These are phyloP conservation scores for Mucor lusitanicus DNA, from an alignment of 371 early-diverging fungal genomes.

Conservation along the genomic window DNA sequence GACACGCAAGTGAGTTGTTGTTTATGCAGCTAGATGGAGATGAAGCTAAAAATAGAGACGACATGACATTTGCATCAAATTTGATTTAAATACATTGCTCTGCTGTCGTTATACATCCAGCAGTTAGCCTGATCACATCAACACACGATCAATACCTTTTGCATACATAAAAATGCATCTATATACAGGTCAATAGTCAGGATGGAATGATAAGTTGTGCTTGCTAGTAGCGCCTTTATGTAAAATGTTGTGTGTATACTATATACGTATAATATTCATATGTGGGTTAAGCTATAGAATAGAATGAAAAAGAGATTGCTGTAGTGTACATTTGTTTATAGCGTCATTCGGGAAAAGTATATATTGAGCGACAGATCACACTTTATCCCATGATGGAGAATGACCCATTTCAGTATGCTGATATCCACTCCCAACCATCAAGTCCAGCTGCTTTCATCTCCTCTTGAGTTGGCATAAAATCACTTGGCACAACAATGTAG, in stretches of 20 bases:
- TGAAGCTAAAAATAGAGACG: too few species aligned
- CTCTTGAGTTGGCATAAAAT: conserved; percentile 18
- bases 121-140: neutral
- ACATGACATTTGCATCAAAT: neutral
- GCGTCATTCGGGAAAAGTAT: neutral
- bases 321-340: neutral
- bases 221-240: neutral
- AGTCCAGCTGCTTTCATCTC: conserved; percentile 24
- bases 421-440: conserved; percentile 28
- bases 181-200: neutral
- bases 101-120: neutral
- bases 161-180: neutral
- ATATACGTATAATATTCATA: neutral
- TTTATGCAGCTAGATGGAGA: too few species aligned
- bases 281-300: neutral
- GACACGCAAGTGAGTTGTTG: too few species aligned
- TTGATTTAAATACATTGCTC: neutral
- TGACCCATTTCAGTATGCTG: neutral
- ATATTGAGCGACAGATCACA: neutral
- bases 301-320: neutral
- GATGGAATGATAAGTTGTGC: neutral
- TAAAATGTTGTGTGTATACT: neutral
- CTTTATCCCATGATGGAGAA: neutral
- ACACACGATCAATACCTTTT: neutral
- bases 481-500: conserved; percentile 8